A percentile compares a stretch with the other conserved stretches of the same genome.
phyloP scores from a whole-genome alignment of 2,329 filamentous ascomycete genomes.

The Fusarium pseudoanthophilum region DNA sequence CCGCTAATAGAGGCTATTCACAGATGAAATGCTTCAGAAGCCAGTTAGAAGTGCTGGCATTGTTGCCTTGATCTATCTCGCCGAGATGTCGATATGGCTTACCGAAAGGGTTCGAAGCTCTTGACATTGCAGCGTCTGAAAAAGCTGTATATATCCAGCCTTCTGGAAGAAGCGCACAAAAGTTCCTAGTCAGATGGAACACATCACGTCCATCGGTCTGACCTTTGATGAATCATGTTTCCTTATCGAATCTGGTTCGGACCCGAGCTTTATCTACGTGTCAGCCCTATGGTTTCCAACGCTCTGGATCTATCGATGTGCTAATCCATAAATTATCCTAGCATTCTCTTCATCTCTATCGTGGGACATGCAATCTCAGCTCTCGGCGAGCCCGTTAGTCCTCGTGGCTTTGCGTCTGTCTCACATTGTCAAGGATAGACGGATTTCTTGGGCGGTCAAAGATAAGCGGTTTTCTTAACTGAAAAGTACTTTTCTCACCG shows the following conservation, averaged over 20 bases:
- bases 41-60: not conserved
- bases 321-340: conserved; percentile 7
- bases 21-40: not conserved
- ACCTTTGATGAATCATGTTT: not conserved
- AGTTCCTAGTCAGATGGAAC: not conserved
- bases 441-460: not conserved
- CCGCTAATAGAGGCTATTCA: not conserved
- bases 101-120: not conserved
- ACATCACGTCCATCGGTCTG: not conserved
- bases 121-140: not conserved
- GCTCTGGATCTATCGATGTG: not conserved
- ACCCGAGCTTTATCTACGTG: conserved; percentile 7
- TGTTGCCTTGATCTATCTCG: not conserved
- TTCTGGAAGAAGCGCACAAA: not conserved
- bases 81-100: not conserved
- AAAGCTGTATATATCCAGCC: not conserved
- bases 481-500: not conserved
- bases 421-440: not conserved
- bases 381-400: conserved; percentile 18
- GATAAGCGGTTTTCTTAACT: not conserved
- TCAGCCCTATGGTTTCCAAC: conserved; percentile 25
- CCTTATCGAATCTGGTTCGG: conserved; percentile 1
- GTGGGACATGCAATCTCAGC: not conserved
- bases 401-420: not conserved
- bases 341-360: not conserved